A percentile compares a stretch with the other conserved stretches of the same genome.
Evolutionary conservation across 305 asterid genomes (phyloP).

Genomic region (Solanum hybrid): DNA sequence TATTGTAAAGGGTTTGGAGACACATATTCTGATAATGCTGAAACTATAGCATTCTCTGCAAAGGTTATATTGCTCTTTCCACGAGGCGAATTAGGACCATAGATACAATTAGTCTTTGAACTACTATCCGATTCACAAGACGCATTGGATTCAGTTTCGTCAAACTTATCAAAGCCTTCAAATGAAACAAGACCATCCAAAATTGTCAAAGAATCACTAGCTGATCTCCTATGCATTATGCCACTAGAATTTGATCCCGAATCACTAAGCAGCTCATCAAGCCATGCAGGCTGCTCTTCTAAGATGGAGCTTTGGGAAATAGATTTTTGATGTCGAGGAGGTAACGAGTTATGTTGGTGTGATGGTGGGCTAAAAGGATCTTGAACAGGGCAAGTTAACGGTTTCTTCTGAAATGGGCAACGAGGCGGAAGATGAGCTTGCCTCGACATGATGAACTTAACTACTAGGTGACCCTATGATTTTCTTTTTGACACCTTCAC

Average conservation of each 20-base stretch:
- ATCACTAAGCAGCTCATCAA: constrained; percentile 56
- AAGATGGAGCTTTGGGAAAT: constrained; percentile 31
- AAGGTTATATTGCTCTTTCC: constrained; percentile 38
- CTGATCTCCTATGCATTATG: constrained; percentile 37
- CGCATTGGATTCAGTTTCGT: constrained; percentile 23
- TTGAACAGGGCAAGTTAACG: constrained; percentile 11
- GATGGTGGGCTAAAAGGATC: constrained; percentile 19
- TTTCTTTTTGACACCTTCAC: constrained; percentile 8
- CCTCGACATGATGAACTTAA: constrained; percentile 48
- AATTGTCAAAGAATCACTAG: constrained; percentile 49
- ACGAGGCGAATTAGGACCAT: constrained; percentile 89
- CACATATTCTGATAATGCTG: constrained; percentile 59
- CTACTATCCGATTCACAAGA: constrained; percentile 37
- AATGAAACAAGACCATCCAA: constrained; percentile 27
- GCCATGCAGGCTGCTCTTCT: constrained; percentile 73
- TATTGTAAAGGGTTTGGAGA: constrained; percentile 40
- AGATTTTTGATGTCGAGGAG: constrained; percentile 29
- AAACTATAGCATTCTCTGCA: constrained; percentile 48
- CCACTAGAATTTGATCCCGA: constrained; percentile 29
- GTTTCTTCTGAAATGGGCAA: constrained; percentile 70
- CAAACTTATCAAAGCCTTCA: constrained; percentile 23
- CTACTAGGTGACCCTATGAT: constrained; percentile 23
- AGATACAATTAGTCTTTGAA: constrained; percentile 39
- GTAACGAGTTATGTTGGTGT: constrained; percentile 19
- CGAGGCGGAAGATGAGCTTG: constrained; percentile 89